Evolutionary conservation across 2,329 filamentous ascomycete genomes (phyloP).

Genomic region (Aquanectria penicillioides): DNA sequence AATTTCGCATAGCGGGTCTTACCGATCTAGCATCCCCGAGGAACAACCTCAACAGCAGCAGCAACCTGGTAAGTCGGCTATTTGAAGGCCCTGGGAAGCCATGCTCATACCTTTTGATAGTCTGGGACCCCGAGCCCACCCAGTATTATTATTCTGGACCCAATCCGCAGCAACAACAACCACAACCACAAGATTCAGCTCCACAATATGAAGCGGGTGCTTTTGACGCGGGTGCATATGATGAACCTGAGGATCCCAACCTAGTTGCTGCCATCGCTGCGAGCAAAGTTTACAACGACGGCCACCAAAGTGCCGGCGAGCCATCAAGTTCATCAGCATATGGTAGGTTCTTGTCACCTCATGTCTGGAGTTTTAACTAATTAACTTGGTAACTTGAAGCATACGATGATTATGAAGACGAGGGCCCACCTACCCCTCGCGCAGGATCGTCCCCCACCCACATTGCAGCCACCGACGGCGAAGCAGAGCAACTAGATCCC

Average conservation of each 20-base stretch:
- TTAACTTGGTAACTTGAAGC: too few species aligned
- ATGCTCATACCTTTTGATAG: slow-evolving; percentile 10
- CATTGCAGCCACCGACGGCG: slow-evolving; percentile 30
- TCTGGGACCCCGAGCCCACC: not conserved
- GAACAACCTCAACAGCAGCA: not conserved
- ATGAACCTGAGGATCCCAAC: slow-evolving; percentile 25
- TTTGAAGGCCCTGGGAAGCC: not conserved
- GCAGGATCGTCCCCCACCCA: slow-evolving; percentile 12
- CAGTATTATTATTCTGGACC: slow-evolving; percentile 4
- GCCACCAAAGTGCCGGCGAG: slow-evolving; percentile 15
- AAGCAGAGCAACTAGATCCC: slow-evolving; percentile 46
- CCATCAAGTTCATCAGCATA: slow-evolving; percentile 30
- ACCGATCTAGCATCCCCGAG: not conserved
- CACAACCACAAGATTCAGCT: too few species aligned
- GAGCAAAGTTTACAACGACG: slow-evolving; percentile 30
- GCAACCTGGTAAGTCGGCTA: slow-evolving; percentile 11
- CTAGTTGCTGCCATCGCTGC: slow-evolving; percentile 31
- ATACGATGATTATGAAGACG: slow-evolving; percentile 41
- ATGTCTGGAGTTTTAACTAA: too few species aligned
- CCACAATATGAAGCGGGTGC: too few species aligned
- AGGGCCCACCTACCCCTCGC: slow-evolving; percentile 35
- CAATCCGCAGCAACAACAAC: not conserved
- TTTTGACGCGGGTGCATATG: too few species aligned
- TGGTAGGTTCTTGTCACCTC: slow-evolving; percentile 21
- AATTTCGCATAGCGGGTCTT: not conserved